A percentile compares a stretch with the other conserved stretches of the same genome.
These are phyloP conservation scores for Aspergillus biplanus DNA, from an alignment of 495 filamentous ascomycete species.

Conservation along the genomic window DNA sequence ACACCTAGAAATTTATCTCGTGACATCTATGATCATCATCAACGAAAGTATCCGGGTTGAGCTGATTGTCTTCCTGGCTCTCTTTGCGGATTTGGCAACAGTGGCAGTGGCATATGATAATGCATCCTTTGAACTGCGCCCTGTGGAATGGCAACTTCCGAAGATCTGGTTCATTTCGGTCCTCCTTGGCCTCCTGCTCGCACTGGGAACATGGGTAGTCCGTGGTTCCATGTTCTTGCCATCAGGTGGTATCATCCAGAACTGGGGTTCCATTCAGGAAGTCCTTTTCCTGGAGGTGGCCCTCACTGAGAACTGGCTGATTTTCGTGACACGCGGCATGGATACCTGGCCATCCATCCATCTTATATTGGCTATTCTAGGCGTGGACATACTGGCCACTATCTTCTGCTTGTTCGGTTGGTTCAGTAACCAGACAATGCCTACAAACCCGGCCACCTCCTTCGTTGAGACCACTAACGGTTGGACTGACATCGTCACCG, in stretches of 20 bases:
- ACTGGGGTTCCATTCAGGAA: conserved; percentile 70
- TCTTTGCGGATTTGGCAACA: conserved; percentile 75
- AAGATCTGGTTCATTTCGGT: conserved; percentile 78
- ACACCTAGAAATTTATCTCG: conserved; percentile 73
- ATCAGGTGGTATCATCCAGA: conserved; percentile 69
- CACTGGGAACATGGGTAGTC: conserved; percentile 69
- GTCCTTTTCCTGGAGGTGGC: conserved; percentile 73
- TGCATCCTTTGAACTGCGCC: conserved; percentile 68
- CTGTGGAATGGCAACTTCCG: conserved; percentile 76
- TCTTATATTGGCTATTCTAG: conserved; percentile 66
- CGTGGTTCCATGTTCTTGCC: conserved; percentile 68
- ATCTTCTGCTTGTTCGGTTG: conserved; percentile 75
- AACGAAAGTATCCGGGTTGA: conserved; percentile 70
- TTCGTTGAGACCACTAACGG: conserved; percentile 60
- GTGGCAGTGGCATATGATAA: conserved; percentile 77
- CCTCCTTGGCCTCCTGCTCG: conserved; percentile 65
- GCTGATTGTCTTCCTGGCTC: conserved; percentile 71
- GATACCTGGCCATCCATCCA: conserved; percentile 71
- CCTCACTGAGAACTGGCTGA: conserved; percentile 77
- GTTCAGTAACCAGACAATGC: conserved; percentile 58
- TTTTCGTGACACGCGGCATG: conserved; percentile 72
- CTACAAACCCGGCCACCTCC: conserved; percentile 39
- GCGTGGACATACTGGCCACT: conserved; percentile 67
- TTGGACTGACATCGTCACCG: conserved; percentile 74
- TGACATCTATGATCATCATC: conserved; percentile 74